phyloP scores from a whole-genome alignment of 2,329 filamentous ascomycete genomes.

The Alternaria hordeiaustralica region DNA sequence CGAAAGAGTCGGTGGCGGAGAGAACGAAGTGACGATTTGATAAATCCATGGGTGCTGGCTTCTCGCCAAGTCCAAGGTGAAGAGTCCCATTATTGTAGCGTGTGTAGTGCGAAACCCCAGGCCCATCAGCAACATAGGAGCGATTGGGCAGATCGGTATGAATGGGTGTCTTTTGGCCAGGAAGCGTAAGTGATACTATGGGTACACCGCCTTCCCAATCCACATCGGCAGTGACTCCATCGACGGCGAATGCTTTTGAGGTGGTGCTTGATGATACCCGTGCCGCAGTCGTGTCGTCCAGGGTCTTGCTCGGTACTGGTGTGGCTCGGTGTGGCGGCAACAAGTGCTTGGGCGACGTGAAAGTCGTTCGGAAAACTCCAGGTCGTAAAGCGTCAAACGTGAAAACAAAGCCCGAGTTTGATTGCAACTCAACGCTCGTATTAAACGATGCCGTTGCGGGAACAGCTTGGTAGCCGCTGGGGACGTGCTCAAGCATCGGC shows the following conservation, averaged over 20 bases:
- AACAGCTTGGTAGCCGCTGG: constrained; percentile 41
- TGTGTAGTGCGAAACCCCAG: constrained; percentile 70
- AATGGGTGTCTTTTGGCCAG: constrained; percentile 59
- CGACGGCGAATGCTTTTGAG: constrained; percentile 55
- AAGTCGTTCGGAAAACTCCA: constrained; percentile 72
- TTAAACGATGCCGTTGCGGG: constrained; percentile 22
- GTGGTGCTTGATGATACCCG: constrained; percentile 43
- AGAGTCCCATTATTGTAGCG: constrained; percentile 67
- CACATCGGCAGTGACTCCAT: constrained; percentile 60
- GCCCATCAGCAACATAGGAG: constrained; percentile 68
- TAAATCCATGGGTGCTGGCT: constrained; percentile 75
- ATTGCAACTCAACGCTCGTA: constrained; percentile 52
- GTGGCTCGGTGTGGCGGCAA: constrained; percentile 70
- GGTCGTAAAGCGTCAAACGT: constrained; percentile 67
- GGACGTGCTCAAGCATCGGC: constrained; percentile 59
- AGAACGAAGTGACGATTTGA: constrained; percentile 70
- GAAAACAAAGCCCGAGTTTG: constrained; percentile 60
- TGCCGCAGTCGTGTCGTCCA: constrained; percentile 41
- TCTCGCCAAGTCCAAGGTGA: constrained; percentile 75
- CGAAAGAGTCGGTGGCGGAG: constrained; percentile 74
- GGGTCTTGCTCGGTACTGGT: constrained; percentile 50
- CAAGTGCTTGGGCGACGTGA: constrained; percentile 66
- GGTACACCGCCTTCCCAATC: constrained; percentile 66
- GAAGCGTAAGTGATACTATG: constrained; percentile 61
- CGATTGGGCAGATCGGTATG: constrained; percentile 69